Conservation (phyloP, 116 monocot genomes). For the Phalaenopsis hybrid region DNA sequence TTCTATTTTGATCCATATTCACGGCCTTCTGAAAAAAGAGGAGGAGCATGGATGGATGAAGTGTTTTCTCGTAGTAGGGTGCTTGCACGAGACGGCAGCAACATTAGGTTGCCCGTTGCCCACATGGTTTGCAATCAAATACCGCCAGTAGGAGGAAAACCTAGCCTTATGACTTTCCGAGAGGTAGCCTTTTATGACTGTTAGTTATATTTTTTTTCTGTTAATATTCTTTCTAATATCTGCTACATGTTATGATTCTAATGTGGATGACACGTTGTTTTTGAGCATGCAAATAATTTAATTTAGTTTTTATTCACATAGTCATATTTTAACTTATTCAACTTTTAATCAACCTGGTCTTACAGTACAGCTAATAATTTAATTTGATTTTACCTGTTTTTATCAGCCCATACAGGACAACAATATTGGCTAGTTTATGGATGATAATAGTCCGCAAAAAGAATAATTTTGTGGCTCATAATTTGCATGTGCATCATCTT, state of each 20-base stretch:
- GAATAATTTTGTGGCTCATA: not conserved
- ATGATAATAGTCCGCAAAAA: not conserved
- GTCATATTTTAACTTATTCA: not conserved
- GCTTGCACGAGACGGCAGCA: constrained; percentile 56
- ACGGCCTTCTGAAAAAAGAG: constrained; percentile 93
- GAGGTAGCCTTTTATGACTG: constrained; percentile 39
- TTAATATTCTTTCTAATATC: not conserved
- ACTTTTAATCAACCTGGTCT: not conserved
- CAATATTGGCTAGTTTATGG: not conserved
- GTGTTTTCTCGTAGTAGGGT: constrained; percentile 83
- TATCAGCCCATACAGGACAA: not conserved
- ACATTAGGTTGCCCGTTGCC: constrained; percentile 79
- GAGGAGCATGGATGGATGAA: constrained; percentile 98
- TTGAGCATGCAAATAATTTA: not conserved
- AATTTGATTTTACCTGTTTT: not conserved
- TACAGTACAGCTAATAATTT: not conserved
- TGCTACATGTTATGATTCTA: not conserved
- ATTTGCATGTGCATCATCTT: not conserved
- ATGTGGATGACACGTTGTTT: not conserved
- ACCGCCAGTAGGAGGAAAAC: constrained; percentile 87
- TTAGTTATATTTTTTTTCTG: not conserved
- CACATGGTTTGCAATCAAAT: constrained; percentile 97
- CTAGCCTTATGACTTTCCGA: constrained; percentile 88
- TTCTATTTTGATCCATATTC: constrained; percentile 99
- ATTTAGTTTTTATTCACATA: not conserved